phyloP scores from a whole-genome alignment of 352 stramenopile genomes.

The Globisporangium paroecandrum region DNA sequence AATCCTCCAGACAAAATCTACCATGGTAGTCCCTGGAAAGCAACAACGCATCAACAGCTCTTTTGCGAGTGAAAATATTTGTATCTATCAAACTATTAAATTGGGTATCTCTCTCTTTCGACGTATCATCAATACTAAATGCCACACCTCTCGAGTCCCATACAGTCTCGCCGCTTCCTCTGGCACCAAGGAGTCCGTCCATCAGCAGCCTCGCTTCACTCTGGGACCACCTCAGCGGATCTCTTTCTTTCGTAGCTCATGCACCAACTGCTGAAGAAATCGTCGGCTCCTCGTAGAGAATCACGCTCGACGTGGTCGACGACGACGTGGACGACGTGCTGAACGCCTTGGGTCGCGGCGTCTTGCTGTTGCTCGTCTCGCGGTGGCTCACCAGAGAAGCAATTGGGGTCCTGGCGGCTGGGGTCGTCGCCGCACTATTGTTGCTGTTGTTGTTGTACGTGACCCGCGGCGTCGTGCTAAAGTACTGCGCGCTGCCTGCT shows the following conservation, averaged over 20 bases:
- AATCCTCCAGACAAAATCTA: no score
- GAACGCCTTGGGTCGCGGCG: slow-evolving; percentile 16
- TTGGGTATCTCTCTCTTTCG: no score
- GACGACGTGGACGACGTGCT: slow-evolving; percentile 19
- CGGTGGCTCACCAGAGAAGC: neutral
- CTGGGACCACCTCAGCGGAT: neutral
- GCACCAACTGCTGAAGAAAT: neutral
- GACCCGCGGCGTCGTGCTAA: slow-evolving; percentile 11
- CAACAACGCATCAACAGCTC: no score
- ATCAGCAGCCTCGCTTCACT: neutral
- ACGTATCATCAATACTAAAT: no score
- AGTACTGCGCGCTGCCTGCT: slow-evolving; percentile 1
- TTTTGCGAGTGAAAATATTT: no score
- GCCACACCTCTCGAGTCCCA: no score
- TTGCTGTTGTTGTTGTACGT: neutral
- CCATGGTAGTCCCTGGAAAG: no score
- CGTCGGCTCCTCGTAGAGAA: slow-evolving; percentile 18
- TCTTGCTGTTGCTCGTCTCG: slow-evolving; percentile 1
- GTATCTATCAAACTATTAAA: no score
- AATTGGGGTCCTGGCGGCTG: neutral
- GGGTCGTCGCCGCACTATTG: neutral
- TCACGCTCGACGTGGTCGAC: slow-evolving; percentile 16
- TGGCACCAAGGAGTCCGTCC: neutral
- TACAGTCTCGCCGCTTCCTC: no score
- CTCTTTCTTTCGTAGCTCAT: neutral